Base-by-base conservation (phyloP, 2,329 filamentous ascomycete genomes). In the Byssoonygena ceratinophila region DNA sequence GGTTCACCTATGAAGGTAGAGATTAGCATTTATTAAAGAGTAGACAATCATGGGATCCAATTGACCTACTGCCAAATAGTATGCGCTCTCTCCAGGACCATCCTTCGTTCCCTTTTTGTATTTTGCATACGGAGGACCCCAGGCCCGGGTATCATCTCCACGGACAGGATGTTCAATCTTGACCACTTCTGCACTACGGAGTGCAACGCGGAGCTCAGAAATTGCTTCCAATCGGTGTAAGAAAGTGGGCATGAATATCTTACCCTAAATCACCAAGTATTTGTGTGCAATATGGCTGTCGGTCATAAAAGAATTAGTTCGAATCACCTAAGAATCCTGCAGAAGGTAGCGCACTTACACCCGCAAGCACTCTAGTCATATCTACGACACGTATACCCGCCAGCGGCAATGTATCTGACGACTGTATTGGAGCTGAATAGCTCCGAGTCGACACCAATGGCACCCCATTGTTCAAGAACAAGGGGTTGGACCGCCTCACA, bases 261-360 rank as follows among this genome's bases (percentile, higher is more conserved):
- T 37, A 95, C 91, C 92, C 92, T 61, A 98, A 77, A 70, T 98
- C 92, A 53, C 91, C 92, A 8, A 98, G 73, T 51, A 98, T 96
- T 68, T 98, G 92, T 34, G 92, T 97, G 63, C 89, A 96, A 65
- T 97, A 97, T 59, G 92, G 92, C 88, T 97, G 63, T 46, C 25
- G 52, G 56, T 29, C 29, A 55, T 31, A 45, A 7, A 31, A 39
- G 12, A 11, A 43, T 56, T 44, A 51, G 49, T 60, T 48, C 57
- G 54, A 22, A 54, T 48, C n/a, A 20, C 36, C 18, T 2, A 16
- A 27, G 11, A 14, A 46, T 16, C 23, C 18, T 39, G 31, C 55
- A 39, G 47, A 11, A 11, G 36, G 14, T 12, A 31, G 37, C 37
- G 12, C 54, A 77, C 84, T 71, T 75, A 96, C 91, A 53, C 92